phyloP scores from a whole-genome alignment of 164 flowering plant genomes.

The Liquidambar formosana region DNA sequence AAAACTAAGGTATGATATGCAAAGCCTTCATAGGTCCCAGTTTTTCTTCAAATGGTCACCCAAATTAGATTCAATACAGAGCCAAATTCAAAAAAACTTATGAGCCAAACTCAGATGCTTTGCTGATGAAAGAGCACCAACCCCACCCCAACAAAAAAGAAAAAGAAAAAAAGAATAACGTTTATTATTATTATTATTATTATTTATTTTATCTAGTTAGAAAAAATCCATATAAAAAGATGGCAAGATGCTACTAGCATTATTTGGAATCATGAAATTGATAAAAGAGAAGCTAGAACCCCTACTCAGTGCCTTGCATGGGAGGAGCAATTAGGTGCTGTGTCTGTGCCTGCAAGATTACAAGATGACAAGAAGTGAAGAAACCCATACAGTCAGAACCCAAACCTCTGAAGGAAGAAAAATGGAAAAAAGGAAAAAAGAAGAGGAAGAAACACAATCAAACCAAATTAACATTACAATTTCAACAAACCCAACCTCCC shows the following conservation, averaged over 20 bases:
- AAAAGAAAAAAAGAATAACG: no score
- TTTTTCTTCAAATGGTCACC: no score
- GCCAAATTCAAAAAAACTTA: no score
- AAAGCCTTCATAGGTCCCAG: neutral
- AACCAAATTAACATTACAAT: no score
- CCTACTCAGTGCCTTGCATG: conserved; percentile 25
- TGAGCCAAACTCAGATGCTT: no score
- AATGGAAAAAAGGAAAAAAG: neutral
- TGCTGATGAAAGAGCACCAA: neutral
- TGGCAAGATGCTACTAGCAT: neutral
- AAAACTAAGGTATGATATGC: neutral
- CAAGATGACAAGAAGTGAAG: neutral
- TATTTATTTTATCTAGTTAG: no score
- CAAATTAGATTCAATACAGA: no score
- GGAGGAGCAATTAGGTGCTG: conserved; percentile 30
- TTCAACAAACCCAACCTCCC: no score
- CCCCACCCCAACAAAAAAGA: neutral
- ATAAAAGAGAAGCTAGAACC: neutral
- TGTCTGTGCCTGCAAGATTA: conserved; percentile 21
- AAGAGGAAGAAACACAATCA: neutral
- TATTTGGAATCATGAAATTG: conserved; percentile 1
- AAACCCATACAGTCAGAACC: neutral
- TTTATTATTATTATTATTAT: no score
- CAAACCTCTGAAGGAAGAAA: neutral
- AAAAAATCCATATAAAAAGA: neutral